phyloP scores from a whole-genome alignment of 805 yeast species.

The Wickerhamomyces subpelliculosus region DNA sequence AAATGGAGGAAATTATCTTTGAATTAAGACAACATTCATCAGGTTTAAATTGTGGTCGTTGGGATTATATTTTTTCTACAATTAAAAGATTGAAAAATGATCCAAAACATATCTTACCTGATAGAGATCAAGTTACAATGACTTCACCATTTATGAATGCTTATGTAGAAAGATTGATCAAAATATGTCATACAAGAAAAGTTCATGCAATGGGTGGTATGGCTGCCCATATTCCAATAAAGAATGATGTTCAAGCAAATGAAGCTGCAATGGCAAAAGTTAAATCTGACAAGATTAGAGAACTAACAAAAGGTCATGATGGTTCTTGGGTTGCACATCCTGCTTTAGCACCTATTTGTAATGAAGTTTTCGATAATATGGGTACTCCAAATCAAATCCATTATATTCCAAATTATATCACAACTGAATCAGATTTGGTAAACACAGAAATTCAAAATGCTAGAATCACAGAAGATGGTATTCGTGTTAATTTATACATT shows the following conservation, averaged over 20 bases:
- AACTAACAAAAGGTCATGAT: conserved; percentile 73
- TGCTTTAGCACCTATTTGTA: conserved; percentile 67
- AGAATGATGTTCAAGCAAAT: conserved; percentile 59
- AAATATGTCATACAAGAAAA: conserved; percentile 69
- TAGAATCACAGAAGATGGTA: conserved; percentile 62
- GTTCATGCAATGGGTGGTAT: conserved; percentile 89
- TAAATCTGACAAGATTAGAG: conserved; percentile 67
- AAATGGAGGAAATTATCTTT: conserved; percentile 77
- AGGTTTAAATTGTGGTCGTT: conserved; percentile 84
- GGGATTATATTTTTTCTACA: conserved; percentile 83
- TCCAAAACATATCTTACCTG: conserved; percentile 62
- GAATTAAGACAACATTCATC: conserved; percentile 72
- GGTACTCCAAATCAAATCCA: conserved; percentile 75
- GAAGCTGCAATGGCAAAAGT: conserved; percentile 64
- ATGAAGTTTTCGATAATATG: conserved; percentile 69
- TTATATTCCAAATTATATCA: conserved; percentile 35
- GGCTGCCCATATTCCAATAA: conserved; percentile 86
- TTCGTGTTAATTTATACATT: conserved; percentile 62
- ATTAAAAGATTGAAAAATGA: conserved; percentile 68
- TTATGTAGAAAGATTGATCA: conserved; percentile 66
- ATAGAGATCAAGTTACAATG: conserved; percentile 76
- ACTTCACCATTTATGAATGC: conserved; percentile 75
- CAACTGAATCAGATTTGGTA: conserved; percentile 51
- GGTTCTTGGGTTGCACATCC: conserved; percentile 92
- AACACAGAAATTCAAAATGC: conserved; percentile 59